phyloP scores from a whole-genome alignment of 495 filamentous ascomycete species.

The Paragyromitra xinjiangensis region DNA sequence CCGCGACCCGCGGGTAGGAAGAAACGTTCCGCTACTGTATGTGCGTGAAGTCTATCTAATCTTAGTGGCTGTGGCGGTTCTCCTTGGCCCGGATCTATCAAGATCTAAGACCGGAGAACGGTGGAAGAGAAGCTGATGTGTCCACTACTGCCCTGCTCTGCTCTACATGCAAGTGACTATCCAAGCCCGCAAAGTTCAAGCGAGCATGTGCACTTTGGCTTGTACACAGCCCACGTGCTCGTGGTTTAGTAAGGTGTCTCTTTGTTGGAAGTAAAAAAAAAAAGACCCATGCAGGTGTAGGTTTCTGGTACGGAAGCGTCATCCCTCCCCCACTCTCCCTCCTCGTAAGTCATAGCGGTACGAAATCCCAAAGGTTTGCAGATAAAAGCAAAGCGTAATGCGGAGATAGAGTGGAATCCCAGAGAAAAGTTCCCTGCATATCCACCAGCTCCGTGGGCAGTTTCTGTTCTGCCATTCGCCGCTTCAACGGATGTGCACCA shows the following conservation, averaged over 20 bases:
- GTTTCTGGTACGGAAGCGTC: conserved; percentile 22
- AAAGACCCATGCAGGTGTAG: neutral
- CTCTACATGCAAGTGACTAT: neutral
- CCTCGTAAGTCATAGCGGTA: conserved; percentile 26
- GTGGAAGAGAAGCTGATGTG: conserved; percentile 20
- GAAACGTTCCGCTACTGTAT: conserved; percentile 19
- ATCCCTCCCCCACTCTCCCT: conserved; percentile 34
- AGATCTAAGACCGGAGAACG: conserved; percentile 36
- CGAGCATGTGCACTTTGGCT: conserved; percentile 16
- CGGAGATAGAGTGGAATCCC: conserved; percentile 28
- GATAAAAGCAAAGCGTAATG: conserved; percentile 47
- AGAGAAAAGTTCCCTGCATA: conserved; percentile 35
- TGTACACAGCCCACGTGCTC: conserved; percentile 41
- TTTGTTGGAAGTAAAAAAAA: conserved; percentile 28
- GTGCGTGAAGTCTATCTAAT: conserved; percentile 8
- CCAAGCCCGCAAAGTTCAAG: neutral
- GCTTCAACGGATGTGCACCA: conserved; percentile 2
- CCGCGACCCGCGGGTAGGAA: conserved; percentile 20
- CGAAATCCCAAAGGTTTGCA: conserved; percentile 10
- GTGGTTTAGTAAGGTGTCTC: neutral
- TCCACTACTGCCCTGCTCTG: neutral
- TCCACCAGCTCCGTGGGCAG: conserved; percentile 37
- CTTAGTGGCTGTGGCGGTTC: conserved; percentile 10
- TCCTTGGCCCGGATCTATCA: conserved; percentile 38
- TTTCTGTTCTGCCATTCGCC: conserved; percentile 33